Base-by-base conservation (phyloP, 129 eudicot genomes). In the Artemisia argyi region DNA sequence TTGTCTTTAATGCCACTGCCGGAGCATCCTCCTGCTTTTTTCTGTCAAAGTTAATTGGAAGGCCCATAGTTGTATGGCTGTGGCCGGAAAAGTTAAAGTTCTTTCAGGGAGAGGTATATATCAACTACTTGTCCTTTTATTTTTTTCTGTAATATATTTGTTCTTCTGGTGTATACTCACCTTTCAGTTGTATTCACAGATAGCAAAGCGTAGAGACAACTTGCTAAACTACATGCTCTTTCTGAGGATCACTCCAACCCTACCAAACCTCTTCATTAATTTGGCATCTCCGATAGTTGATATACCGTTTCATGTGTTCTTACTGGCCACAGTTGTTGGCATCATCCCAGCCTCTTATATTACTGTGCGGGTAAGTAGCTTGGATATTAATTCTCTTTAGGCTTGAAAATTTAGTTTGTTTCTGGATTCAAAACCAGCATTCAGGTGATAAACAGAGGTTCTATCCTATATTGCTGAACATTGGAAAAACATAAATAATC, bases 1-100 rank as follows among this genome's bases (percentile, higher is more conserved):
- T 92, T 58, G 96, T 92, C 62, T 92, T 89, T 71, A 92, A 92
- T 83, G 96, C 98, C 62, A 85, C 98, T 3, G 98, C 98, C 14
- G 98, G 98, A 47, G 98, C 98, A 73, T 92, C 98, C 17, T 92
- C 91, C 71, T 92, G 98, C 85, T 92, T 73, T 81, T 92, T 92
- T 51, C 83, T 92, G 58, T 92, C 98, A 30, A 92, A 92, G 86
- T 75, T 92, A 64, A 92, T 92, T 61, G 98, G 98, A 71, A 81
- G 96, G 82, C 98, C 98, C 57, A 69, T 92, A 53, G 96, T 92
- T 62, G 81, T 47, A 78, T 89, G 98, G 98, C 42, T 92, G 72
- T 92, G 98, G 98, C 98, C 96, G 19, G 96, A 92, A 80, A 92
- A 89, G 77, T 76, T 92, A 74, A 85, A 81, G 76, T 85, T 75